Evolutionary conservation across 164 flowering plant species (phyloP).

Genomic region (Malania oleifera): DNA sequence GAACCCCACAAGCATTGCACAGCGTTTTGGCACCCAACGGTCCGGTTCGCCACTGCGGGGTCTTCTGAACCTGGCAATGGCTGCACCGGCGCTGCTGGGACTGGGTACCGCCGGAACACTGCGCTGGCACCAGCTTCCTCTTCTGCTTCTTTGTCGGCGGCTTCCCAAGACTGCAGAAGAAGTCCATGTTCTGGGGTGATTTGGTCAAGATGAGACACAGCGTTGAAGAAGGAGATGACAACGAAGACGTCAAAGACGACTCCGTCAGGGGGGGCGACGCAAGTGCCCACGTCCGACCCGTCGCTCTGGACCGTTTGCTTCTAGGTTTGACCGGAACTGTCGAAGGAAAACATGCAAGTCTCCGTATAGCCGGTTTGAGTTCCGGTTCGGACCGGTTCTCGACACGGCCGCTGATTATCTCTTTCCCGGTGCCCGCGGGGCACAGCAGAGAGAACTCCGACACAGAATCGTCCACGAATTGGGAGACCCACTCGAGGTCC

Average conservation of each 20-base stretch:
- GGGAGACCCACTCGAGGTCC: constrained; percentile 72
- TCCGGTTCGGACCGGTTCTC: constrained; percentile 25
- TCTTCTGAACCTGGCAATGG: constrained; percentile 76
- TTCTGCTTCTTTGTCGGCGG: constrained; percentile 39
- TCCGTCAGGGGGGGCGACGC: constrained; percentile 22
- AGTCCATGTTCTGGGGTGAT: constrained; percentile 15
- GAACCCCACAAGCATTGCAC: constrained; percentile 92
- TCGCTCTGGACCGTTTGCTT: constrained; percentile 43
- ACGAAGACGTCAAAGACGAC: constrained; percentile 29
- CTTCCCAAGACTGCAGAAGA: constrained; percentile 15
- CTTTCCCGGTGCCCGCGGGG: constrained; percentile 7
- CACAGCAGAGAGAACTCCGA: constrained; percentile 33
- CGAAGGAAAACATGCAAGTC: constrained; percentile 13
- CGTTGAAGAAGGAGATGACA: constrained; percentile 22
- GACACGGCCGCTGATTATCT: constrained; percentile 2
- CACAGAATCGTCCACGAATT: constrained; percentile 70
- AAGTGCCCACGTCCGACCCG: constrained; percentile 29
- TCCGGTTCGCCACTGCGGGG: constrained; percentile 95
- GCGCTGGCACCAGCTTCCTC: constrained; percentile 20
- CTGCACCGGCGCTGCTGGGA: constrained; percentile 54
- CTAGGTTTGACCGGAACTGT: constrained; percentile 50
- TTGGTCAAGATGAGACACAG: constrained; percentile 13
- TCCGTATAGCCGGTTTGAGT: background rate
- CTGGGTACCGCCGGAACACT: background rate
- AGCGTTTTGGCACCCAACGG: constrained; percentile 82